Percentiles rank a stretch among this genome's conserved stretches.
phyloP scores from a whole-genome alignment of 805 yeast species.

The Spathaspora hagerdaliae region DNA sequence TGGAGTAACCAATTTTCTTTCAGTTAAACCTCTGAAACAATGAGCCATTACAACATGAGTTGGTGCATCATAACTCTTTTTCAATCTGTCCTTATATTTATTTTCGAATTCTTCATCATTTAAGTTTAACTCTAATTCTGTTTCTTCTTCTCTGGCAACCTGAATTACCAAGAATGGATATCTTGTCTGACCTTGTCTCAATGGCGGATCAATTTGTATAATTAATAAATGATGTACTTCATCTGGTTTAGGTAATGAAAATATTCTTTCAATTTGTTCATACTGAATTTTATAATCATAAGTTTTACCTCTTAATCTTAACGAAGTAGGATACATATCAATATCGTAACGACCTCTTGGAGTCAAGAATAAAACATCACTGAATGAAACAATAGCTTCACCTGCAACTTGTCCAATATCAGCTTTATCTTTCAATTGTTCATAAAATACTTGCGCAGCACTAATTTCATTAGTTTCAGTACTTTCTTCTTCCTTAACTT shows the following conservation, averaged over 20 bases:
- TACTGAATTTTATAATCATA: slow-evolving; percentile 95
- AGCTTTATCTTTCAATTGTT: slow-evolving; percentile 86
- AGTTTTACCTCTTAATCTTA: slow-evolving; percentile 94
- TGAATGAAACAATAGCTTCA: slow-evolving; percentile 89
- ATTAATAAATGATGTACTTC: slow-evolving; percentile 85
- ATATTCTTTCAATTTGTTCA: slow-evolving; percentile 83
- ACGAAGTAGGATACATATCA: slow-evolving; percentile 82
- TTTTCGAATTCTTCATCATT: slow-evolving; percentile 75
- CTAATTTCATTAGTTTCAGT: slow-evolving; percentile 47
- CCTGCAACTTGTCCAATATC: slow-evolving; percentile 93
- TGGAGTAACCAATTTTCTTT: slow-evolving; percentile 78
- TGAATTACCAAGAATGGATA: slow-evolving; percentile 91
- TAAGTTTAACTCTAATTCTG: slow-evolving; percentile 83
- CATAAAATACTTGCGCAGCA: slow-evolving; percentile 84
- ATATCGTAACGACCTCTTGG: slow-evolving; percentile 99
- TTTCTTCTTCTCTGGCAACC: slow-evolving; percentile 84
- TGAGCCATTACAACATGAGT: slow-evolving; percentile 86
- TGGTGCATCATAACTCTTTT: slow-evolving; percentile 74
- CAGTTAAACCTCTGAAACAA: slow-evolving; percentile 85
- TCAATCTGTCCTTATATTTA: slow-evolving; percentile 70
- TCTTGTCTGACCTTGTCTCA: slow-evolving; percentile 97
- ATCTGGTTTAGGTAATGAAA: slow-evolving; percentile 91
- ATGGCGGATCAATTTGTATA: slow-evolving; percentile 92
- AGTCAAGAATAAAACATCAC: slow-evolving; percentile 86
- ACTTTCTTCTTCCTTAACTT: slow-evolving; percentile 36